Evolutionary conservation across 805 yeast species (phyloP).

Genomic region (Sungouiozyma intestinalis): DNA sequence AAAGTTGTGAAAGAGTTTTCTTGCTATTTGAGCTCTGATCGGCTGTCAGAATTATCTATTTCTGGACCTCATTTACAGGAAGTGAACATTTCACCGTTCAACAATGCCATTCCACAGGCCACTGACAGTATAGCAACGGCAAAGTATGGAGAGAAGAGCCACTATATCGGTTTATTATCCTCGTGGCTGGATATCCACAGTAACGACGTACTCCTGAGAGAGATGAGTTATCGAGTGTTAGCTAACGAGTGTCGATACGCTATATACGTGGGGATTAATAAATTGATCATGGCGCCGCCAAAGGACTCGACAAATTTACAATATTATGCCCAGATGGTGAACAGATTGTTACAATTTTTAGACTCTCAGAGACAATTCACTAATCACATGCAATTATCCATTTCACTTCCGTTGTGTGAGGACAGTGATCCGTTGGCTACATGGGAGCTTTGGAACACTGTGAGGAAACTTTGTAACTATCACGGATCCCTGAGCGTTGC

Average conservation of each 20-base stretch:
- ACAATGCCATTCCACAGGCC: too few species aligned
- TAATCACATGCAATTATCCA: constrained; percentile 30
- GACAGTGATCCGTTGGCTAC: constrained; percentile 46
- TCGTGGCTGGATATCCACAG: constrained; percentile 66
- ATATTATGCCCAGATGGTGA: constrained; percentile 36
- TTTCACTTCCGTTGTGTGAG: constrained; percentile 41
- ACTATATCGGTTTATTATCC: constrained; percentile 46
- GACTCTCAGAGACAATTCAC: constrained; percentile 14
- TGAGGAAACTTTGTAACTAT: constrained; percentile 46
- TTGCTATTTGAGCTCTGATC: constrained; percentile 2
- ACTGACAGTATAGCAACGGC: too few species aligned
- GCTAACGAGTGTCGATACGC: constrained; percentile 50
- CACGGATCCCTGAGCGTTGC: constrained; percentile 55
- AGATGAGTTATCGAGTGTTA: constrained; percentile 47
- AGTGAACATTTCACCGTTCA: constrained; percentile 24
- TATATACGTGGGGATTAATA: constrained; percentile 44
- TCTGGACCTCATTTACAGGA: constrained; percentile 28
- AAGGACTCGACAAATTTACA: constrained; percentile 43
- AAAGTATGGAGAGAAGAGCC: constrained; percentile 10
- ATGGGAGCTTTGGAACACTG: constrained; percentile 69
- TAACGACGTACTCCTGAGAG: constrained; percentile 37
- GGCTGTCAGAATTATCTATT: constrained; percentile 10
- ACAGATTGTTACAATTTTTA: constrained; percentile 17
- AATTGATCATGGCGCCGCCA: constrained; percentile 56
- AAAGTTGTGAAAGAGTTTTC: constrained; percentile 29